Evolutionary conservation across 495 filamentous ascomycete genomes (phyloP).

Genomic region (Annulohypoxylon bovei): DNA sequence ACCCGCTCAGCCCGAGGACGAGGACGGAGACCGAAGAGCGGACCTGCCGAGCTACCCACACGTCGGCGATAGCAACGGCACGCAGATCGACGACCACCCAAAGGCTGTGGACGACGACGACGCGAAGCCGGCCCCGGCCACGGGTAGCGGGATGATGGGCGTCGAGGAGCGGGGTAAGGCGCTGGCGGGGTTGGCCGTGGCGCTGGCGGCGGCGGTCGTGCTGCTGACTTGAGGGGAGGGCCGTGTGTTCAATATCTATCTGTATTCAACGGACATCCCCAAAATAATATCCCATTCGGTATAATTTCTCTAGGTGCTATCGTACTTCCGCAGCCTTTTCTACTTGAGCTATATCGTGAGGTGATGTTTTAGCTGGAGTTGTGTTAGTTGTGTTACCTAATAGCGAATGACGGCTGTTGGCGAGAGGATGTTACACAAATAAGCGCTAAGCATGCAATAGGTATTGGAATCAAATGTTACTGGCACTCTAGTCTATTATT

Average conservation of each 20-base stretch:
- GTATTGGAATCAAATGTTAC: no score
- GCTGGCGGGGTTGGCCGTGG: constrained; percentile 6
- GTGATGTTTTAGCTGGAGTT: no score
- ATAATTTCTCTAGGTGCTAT: background rate
- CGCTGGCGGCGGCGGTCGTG: background rate
- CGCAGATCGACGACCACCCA: background rate
- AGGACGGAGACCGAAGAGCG: background rate
- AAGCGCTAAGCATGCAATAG: background rate
- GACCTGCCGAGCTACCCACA: background rate
- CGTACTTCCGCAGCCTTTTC: background rate
- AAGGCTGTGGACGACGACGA: background rate
- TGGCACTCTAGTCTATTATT: no score
- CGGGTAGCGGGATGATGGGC: no score
- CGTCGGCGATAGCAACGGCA: background rate
- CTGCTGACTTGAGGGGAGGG: background rate
- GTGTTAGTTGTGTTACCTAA: background rate
- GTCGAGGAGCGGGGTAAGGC: background rate
- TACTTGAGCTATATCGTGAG: no score
- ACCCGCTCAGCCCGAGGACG: background rate
- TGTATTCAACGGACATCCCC: no score
- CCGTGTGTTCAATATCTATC: no score
- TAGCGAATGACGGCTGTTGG: background rate
- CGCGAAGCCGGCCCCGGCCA: background rate
- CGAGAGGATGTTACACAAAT: background rate
- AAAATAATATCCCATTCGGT: background rate